These are phyloP conservation scores for Blastobotrys capitulatus DNA, from an alignment of 1,139 yeast species.

Conservation along the genomic window DNA sequence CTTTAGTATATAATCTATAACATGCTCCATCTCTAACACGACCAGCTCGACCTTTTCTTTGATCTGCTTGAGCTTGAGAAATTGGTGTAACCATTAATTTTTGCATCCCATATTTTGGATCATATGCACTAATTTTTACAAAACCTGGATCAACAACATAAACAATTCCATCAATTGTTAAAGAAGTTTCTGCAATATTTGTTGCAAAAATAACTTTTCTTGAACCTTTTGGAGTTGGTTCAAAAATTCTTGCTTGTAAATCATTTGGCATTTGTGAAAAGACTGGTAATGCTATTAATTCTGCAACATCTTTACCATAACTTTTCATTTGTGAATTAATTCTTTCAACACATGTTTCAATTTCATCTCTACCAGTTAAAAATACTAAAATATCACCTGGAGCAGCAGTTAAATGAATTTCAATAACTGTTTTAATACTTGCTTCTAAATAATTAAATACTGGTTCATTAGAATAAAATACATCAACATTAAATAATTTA, in stretches of 20 bases:
- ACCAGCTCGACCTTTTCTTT: constrained; percentile 81
- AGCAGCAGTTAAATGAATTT: constrained; percentile 73
- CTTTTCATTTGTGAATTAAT: constrained; percentile 60
- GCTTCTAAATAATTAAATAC: constrained; percentile 83
- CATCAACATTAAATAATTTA: constrained; percentile 82
- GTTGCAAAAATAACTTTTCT: constrained; percentile 75
- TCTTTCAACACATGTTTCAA: constrained; percentile 82
- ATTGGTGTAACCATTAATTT: constrained; percentile 67
- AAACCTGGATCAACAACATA: constrained; percentile 80
- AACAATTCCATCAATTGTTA: constrained; percentile 72
- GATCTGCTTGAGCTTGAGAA: constrained; percentile 79
- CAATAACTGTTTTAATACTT: constrained; percentile 72
- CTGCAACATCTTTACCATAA: constrained; percentile 58
- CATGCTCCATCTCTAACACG: constrained; percentile 85
- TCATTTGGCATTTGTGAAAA: constrained; percentile 76
- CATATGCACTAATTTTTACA: constrained; percentile 72
- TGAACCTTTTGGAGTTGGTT: constrained; percentile 64
- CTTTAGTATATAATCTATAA: constrained; percentile 66
- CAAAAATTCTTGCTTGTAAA: constrained; percentile 66
- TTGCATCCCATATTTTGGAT: constrained; percentile 73
- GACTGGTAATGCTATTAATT: constrained; percentile 77
- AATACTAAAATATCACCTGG: constrained; percentile 81
- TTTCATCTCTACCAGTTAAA: constrained; percentile 88
- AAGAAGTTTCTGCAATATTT: constrained; percentile 76
- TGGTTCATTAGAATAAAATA: constrained; percentile 70